Base-by-base conservation (phyloP, 1,139 yeast genomes). In the Torulaspora globosa region DNA sequence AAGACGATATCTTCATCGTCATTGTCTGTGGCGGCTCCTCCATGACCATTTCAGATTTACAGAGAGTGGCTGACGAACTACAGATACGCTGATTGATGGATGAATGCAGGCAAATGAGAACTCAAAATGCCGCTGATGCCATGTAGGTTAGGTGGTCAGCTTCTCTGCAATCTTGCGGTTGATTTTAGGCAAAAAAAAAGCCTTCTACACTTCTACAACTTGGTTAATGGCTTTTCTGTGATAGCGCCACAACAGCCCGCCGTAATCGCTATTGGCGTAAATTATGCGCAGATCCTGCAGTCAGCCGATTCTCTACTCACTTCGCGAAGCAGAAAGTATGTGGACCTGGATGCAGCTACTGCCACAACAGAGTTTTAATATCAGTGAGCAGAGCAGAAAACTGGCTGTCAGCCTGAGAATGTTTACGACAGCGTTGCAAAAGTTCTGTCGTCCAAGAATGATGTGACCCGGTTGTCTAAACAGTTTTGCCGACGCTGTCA, bases 21-120 rank as follows among this genome's bases (percentile, higher is more conserved):
- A 14, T 29, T 29, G 32, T 29, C 32, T 29, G 32, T 14, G 32
- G 32, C 9, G 32, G 32, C 7, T 29, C 32, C 3, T n/a, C 65
- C 73, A 40, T 57, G 64, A 6, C 68, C 68, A 7, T 54, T 72
- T 30, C 33, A 14, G 33, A 30, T 12, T 14, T 30, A 10, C 19
- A 54, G 78, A 18, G 61, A 62, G 12, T 26, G 8, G 5, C 12
- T 26, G 29, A 26, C 6, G 12, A 26, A 26, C 12, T 26, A 10
- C 29, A 26, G 30, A 10, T 27, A 5, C 30, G 30, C 14, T 27
- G 14, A 27, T 27, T 27, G 29, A 26, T 26, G 29, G 29, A 27
- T 27, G 14, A 5, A 5, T 27, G 14, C 3, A 8, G 30, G 30
- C 30, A 26, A 26, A 8, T 8, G 30, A 27, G n/a, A 5, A 27